phyloP scores from a whole-genome alignment of 441 rosid genomes.

The Erysimum pusillum region DNA sequence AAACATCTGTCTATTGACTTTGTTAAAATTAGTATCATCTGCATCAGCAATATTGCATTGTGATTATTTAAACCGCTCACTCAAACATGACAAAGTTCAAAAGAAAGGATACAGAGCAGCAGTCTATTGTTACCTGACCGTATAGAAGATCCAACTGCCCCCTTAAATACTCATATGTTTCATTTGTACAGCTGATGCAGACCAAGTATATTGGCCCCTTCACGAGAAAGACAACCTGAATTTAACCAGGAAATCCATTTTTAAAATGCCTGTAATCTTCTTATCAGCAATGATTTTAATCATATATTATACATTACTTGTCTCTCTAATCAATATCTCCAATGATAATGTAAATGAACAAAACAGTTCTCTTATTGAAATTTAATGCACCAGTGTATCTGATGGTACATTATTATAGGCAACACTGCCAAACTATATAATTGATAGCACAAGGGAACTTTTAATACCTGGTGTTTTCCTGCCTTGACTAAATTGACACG shows the following conservation, averaged over 20 bases:
- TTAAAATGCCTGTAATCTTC: background rate
- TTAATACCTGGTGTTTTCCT: conserved; percentile 88
- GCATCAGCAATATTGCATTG: conserved; percentile 52
- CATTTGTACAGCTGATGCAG: conserved; percentile 97
- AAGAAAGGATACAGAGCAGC: conserved; percentile 19
- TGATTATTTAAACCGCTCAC: conserved; percentile 33
- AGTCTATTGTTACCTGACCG: conserved; percentile 77
- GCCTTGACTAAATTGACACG: conserved; percentile 89
- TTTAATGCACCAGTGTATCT: background rate
- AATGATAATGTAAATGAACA: conserved; percentile 9
- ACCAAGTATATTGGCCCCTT: conserved; percentile 98
- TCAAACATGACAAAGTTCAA: background rate
- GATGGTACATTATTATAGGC: conserved; percentile 5
- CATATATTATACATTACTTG: conserved; percentile 12
- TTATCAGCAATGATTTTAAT: conserved; percentile 6
- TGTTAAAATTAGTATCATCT: conserved; percentile 97
- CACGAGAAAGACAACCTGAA: conserved; percentile 93
- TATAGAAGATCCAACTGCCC: conserved; percentile 95
- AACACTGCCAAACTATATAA: background rate
- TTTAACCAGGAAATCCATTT: conserved; percentile 22
- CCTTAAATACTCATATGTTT: conserved; percentile 84
- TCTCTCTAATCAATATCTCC: conserved; percentile 12
- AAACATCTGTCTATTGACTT: conserved; percentile 95
- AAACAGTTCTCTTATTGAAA: background rate
- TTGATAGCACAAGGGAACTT: background rate